Percentiles rank a stretch among this genome's conserved stretches.
phyloP scores from a whole-genome alignment of 192 early-diverging fungal genomes.

The Backusella circina region DNA sequence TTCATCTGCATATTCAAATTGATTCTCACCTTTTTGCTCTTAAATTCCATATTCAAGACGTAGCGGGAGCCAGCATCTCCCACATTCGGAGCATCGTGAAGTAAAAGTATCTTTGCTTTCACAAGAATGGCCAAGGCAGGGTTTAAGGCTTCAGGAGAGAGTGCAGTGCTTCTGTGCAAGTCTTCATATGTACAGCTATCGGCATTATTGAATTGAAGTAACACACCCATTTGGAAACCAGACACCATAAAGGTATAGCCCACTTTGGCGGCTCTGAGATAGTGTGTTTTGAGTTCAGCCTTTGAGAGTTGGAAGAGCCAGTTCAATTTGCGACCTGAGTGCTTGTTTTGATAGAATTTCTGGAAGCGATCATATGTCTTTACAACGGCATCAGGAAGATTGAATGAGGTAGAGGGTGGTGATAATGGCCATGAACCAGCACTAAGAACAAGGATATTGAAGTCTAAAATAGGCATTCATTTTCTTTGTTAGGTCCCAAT shows the following conservation, averaged over 20 bases:
- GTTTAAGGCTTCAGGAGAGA: slow-evolving; percentile 63
- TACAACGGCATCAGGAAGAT: slow-evolving; percentile 83
- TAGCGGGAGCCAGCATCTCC: slow-evolving; percentile 58
- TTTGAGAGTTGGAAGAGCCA: slow-evolving; percentile 92
- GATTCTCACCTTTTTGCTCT: slow-evolving; percentile 84
- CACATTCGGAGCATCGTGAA: slow-evolving; percentile 47
- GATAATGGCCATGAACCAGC: slow-evolving; percentile 90
- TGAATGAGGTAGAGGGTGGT: slow-evolving; percentile 72
- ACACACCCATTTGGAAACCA: slow-evolving; percentile 91
- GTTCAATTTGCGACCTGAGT: slow-evolving; percentile 86
- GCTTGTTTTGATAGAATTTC: slow-evolving; percentile 84
- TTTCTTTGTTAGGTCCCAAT: too few relatives aligned
- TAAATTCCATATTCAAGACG: slow-evolving; percentile 77
- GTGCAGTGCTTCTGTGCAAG: slow-evolving; percentile 66
- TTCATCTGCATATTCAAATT: slow-evolving; percentile 85
- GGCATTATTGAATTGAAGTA: slow-evolving; percentile 85
- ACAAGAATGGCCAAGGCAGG: slow-evolving; percentile 72
- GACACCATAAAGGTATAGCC: slow-evolving; percentile 77
- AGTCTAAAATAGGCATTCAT: slow-evolving; percentile 50
- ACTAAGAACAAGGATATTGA: slow-evolving; percentile 82
- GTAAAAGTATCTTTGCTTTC: slow-evolving; percentile 77
- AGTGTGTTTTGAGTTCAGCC: slow-evolving; percentile 92
- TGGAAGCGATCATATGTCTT: slow-evolving; percentile 84
- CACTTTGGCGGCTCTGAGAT: slow-evolving; percentile 69
- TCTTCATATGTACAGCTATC: slow-evolving; percentile 78